A percentile compares a stretch with the other conserved stretches of the same genome.
These are phyloP conservation scores for Coniferiporia weirii DNA, from an alignment of 1,284 basidiomycete genomes.

Conservation along the genomic window DNA sequence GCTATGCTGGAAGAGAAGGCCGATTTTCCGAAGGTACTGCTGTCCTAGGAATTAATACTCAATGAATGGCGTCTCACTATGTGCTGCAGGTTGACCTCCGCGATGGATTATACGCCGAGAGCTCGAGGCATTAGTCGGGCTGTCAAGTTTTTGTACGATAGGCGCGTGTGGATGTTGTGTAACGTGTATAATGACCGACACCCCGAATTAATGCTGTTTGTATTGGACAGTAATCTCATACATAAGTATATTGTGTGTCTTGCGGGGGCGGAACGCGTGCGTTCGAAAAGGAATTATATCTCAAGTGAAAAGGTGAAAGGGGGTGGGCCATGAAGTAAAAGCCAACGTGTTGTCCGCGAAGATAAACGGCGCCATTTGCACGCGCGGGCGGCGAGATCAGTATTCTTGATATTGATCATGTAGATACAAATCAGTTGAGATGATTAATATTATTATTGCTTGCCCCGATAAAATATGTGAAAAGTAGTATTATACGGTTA, in stretches of 20 bases:
- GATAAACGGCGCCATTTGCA: not conserved
- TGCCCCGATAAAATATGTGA: not conserved
- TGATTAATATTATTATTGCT: not conserved
- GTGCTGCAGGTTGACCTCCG: constrained; percentile 29
- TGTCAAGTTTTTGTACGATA: not conserved
- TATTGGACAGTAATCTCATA: no score
- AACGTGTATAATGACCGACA: no score
- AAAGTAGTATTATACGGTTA: no score
- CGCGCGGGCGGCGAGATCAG: not conserved
- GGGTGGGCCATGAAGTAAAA: no score
- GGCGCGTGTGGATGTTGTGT: not conserved
- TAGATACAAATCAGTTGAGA: not conserved
- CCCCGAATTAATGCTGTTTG: no score
- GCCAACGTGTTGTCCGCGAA: not conserved
- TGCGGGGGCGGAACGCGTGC: no score
- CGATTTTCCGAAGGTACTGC: constrained; percentile 65
- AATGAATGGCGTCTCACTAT: constrained; percentile 6
- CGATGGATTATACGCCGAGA: constrained; percentile 23
- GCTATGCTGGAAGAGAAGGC: constrained; percentile 68
- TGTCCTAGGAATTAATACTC: not conserved
- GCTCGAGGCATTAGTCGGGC: not conserved
- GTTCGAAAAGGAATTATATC: no score
- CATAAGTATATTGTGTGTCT: no score
- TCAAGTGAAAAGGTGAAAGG: no score
- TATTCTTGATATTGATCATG: not conserved